phyloP scores from a whole-genome alignment of 1,284 basidiomycete species.

The Microbotryum lychnidis-dioicae region DNA sequence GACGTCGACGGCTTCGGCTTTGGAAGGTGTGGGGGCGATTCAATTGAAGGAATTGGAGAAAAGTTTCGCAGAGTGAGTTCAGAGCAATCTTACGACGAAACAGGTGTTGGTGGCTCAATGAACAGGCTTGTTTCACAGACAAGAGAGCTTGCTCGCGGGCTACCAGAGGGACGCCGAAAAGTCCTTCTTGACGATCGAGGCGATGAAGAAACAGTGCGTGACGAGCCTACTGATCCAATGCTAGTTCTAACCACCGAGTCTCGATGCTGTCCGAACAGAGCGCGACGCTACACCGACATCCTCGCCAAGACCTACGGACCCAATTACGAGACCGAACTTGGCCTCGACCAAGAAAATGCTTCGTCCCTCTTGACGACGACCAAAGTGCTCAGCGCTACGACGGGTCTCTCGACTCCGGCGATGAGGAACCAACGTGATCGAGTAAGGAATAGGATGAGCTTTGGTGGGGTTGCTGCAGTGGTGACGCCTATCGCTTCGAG shows the following conservation, averaged over 20 bases:
- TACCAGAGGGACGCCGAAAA: conserved; percentile 27
- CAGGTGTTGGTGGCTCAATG: too few relatives aligned
- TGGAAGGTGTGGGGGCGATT: conserved; percentile 9
- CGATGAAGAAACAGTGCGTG: conserved; percentile 12
- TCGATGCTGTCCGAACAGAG: neutral
- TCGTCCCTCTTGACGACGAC: neutral
- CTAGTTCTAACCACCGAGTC: neutral
- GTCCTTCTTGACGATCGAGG: conserved; percentile 8
- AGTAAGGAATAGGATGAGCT: too few relatives aligned
- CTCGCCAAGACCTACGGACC: conserved; percentile 19
- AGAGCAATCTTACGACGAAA: too few relatives aligned
- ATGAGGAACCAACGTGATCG: too few relatives aligned
- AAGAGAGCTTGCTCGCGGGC: conserved; percentile 12
- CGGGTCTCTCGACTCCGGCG: too few relatives aligned
- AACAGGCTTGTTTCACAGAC: neutral
- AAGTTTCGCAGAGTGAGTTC: neutral
- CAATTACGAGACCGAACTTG: conserved; percentile 14
- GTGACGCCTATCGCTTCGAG: too few relatives aligned
- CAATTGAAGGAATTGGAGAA: conserved; percentile 24
- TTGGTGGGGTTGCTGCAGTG: too few relatives aligned
- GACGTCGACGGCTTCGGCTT: too few relatives aligned
- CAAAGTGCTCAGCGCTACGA: neutral
- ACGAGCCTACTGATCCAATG: too few relatives aligned
- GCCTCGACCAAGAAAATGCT: neutral
- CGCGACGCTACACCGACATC: conserved; percentile 12